Base-by-base conservation (phyloP, 1,284 basidiomycete species). In the Athelia sp. region DNA sequence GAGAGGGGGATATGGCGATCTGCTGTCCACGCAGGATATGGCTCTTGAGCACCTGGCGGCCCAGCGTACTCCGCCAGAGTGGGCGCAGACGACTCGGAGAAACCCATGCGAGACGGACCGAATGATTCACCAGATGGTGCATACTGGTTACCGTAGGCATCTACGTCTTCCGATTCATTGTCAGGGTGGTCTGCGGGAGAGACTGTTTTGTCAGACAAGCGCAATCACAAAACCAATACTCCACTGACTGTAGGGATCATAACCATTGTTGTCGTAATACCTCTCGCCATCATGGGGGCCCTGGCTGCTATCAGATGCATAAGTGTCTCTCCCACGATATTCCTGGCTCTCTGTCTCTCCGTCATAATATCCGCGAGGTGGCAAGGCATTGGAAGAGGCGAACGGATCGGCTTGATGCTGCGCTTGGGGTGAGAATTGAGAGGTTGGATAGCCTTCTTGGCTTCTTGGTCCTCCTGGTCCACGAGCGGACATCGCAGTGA, bases 1-100 rank as follows among this genome's bases (percentile, higher is more conserved):
- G 93, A 94, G 11, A 99, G 75, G 14, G 96, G 96, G 53, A 98
- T 96, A 60, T 93, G 85, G 47, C 91, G 86, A 52, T 98, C 94
- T 40, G 85, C 72, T 15, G 86, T 86, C 96, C 97, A 98, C 0
- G 94, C 93, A 0, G 96, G 93, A 59, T 96, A 95, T 18, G 90
- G 81, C 59, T 95, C 93, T 43, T 79, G 78, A 8, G 69, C 71
- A 46, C 76, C 76, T 21, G 73, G 65, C 3, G 75, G 66, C 8
- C 68, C 68, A 34, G 63, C 63, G 54, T 78, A 76, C 58, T 90
- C 81, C 52, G 73, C 65, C 55, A 80, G 81, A 0, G 82, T 80
- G 0, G 84, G 82, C 17, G 79, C 79, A 29, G 80, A 79, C 4
- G 79, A 76, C 43, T 87, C 84, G 2, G 81, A 79, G 31, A 77